Base-by-base conservation (phyloP, 176 grass and related monocot genomes). In the Phyllostachys edulis region DNA sequence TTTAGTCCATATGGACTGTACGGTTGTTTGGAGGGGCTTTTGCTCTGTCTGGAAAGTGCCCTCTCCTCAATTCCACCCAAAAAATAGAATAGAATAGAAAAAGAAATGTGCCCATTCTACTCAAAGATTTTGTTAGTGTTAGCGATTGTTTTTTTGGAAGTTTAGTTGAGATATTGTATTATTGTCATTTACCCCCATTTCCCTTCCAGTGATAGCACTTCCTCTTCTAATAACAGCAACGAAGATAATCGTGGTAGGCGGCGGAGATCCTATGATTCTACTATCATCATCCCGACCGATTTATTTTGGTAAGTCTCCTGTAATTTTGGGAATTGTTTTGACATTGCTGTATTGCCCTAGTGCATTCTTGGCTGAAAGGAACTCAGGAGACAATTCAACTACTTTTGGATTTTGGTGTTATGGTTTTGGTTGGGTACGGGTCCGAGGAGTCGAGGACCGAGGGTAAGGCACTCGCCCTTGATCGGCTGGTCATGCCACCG, bases 231-330 rank as follows among this genome's bases (percentile, higher is more conserved):
- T 89, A 67, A 56, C 86, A 97, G 94, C 73, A 91, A 97, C 54
- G 93, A 98, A 51, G 88, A 98, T 71, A 78, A 78, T 70, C 91
- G 96, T 63, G 87, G 93, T 23, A 87, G 96, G 80, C 63, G 84
- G 61, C 77, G 84, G 61, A 87, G 91, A 89, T 92, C 96, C 40
- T 98, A 87, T 87, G 89, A 71, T 51, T 92, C 96, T 81, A 91
- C 76, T 26, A 6, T 96, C 67, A 69, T 96, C 83, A 75, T 87
- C 51, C 93, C 96, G 7, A 82, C 93, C 62, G 96, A 98, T 92
- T 80, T 98, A 82, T 98, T 95, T 91, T 98, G 96, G 96, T 98
- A 94, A 94, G 81, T 87, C 66, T 69, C 17, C 42, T 84, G 9
- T 82, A 39, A 71, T 60, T 27, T 50, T 49, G 82, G 15, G 15